A percentile compares a stretch with the other conserved stretches of the same genome.
Conservation (phyloP, 176 grass and related monocot genomes). For the Elymus sibiricus region DNA sequence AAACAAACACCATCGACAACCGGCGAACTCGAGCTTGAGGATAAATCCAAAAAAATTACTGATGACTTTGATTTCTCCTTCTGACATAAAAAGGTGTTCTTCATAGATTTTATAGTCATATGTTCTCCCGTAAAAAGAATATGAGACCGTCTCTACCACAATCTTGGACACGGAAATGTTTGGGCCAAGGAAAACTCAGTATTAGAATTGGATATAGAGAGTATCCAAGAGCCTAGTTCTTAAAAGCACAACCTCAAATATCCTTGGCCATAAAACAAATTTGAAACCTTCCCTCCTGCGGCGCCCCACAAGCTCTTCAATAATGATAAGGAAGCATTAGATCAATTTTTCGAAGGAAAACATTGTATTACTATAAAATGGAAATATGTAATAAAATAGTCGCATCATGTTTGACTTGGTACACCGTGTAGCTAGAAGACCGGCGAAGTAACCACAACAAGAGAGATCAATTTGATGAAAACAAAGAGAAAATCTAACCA, state of each 20-base stretch:
- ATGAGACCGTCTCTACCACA: slow-evolving; percentile 11
- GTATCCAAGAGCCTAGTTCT: not conserved
- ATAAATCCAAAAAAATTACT: slow-evolving; percentile 23
- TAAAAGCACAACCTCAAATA: slow-evolving; percentile 13
- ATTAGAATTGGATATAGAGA: not conserved
- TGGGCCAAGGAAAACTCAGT: not conserved
- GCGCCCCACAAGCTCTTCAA: not conserved
- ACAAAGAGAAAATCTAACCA: not conserved
- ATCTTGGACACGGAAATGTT: not conserved
- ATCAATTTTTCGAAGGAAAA: not conserved
- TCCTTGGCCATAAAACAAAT: not conserved
- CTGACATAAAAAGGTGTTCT: slow-evolving; percentile 23
- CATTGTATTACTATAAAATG: not conserved
- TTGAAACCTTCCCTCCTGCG: not conserved
- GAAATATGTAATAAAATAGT: not conserved
- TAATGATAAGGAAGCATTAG: not conserved
- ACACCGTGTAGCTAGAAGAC: not conserved
- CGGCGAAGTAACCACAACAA: not conserved
- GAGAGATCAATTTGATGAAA: not conserved
- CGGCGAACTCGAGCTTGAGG: not conserved
- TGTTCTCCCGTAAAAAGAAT: slow-evolving; percentile 11
- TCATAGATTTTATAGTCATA: slow-evolving; percentile 45
- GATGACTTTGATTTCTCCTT: slow-evolving; percentile 38
- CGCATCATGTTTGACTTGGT: not conserved
- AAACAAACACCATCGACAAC: not conserved